These are phyloP conservation scores for Oemleria cerasiformis DNA, from an alignment of 306 rosid genomes.

Conservation along the genomic window DNA sequence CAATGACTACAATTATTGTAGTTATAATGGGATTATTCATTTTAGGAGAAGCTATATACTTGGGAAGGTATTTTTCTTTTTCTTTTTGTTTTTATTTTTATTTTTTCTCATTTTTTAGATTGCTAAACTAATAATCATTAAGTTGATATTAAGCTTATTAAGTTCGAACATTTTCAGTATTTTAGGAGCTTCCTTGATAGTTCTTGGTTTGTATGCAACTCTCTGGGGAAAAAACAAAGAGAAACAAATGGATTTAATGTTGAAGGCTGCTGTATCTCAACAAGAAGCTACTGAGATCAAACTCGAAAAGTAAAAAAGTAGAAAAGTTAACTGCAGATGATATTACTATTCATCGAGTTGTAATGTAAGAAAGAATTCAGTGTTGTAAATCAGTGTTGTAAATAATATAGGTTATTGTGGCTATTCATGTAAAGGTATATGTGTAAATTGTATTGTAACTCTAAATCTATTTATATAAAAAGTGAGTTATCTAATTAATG, in stretches of 20 bases:
- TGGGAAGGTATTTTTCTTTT: slow-evolving; percentile 21
- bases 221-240: slow-evolving; percentile 29
- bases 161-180: neutral
- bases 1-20: slow-evolving; percentile 8
- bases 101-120: neutral
- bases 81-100: neutral
- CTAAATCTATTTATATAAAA: no score
- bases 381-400: no score
- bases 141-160: no score
- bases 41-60: slow-evolving; percentile 23
- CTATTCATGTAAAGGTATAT: no score
- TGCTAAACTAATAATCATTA: neutral
- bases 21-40: slow-evolving; percentile 19
- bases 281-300: neutral
- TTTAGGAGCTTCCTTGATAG: slow-evolving; percentile 19
- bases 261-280: slow-evolving; percentile 4
- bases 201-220: slow-evolving; percentile 26
- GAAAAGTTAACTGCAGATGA: no score
- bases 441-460: no score
- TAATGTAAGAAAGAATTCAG: no score
- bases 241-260: neutral
- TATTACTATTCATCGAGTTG: no score
- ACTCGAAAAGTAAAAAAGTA: no score
- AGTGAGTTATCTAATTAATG: no score
- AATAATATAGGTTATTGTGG: no score